A percentile compares a stretch with the other conserved stretches of the same genome.
These are phyloP conservation scores for Globisporangium takayamanum DNA, from an alignment of 352 stramenopile genomes.

Conservation along the genomic window DNA sequence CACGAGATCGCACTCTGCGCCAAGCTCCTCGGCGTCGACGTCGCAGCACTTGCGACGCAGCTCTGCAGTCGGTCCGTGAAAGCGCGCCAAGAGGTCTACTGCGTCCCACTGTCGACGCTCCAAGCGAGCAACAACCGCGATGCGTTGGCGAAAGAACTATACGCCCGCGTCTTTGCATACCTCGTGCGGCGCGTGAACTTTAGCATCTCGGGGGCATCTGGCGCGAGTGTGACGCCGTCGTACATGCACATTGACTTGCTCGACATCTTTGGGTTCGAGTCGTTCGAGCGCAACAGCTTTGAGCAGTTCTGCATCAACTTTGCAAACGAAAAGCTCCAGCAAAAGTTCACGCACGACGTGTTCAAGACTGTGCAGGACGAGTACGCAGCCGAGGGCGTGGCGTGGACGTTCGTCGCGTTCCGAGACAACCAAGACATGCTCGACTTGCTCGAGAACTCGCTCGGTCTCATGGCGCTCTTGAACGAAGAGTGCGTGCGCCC, in stretches of 20 bases:
- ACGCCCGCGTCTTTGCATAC: constrained; percentile 93
- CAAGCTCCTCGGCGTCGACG: constrained; percentile 62
- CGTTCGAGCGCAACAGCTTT: constrained; percentile 90
- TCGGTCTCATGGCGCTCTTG: constrained; percentile 85
- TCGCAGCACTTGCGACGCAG: constrained; percentile 50
- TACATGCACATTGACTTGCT: constrained; percentile 91
- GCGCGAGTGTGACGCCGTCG: constrained; percentile 19
- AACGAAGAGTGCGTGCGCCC: constrained; percentile 90
- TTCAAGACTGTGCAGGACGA: constrained; percentile 87
- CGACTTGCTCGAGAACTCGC: constrained; percentile 85
- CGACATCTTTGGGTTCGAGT: constrained; percentile 98
- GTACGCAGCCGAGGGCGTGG: constrained; percentile 63
- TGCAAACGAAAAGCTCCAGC: constrained; percentile 93
- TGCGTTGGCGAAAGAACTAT: constrained; percentile 94
- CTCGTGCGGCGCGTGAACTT: constrained; percentile 87
- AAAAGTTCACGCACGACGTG: constrained; percentile 86
- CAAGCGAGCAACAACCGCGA: constrained; percentile 88
- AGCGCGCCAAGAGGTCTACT: constrained; percentile 78
- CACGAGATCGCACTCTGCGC: constrained; percentile 56
- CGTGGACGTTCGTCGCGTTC: constrained; percentile 80
- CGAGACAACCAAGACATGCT: constrained; percentile 90
- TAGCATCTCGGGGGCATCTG: constrained; percentile 59
- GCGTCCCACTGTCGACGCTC: constrained; percentile 57
- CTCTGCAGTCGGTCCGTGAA: constrained; percentile 81
- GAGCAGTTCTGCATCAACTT: constrained; percentile 97